Conservation (phyloP, 345 rosid species). For the Eutrema japonicum region DNA sequence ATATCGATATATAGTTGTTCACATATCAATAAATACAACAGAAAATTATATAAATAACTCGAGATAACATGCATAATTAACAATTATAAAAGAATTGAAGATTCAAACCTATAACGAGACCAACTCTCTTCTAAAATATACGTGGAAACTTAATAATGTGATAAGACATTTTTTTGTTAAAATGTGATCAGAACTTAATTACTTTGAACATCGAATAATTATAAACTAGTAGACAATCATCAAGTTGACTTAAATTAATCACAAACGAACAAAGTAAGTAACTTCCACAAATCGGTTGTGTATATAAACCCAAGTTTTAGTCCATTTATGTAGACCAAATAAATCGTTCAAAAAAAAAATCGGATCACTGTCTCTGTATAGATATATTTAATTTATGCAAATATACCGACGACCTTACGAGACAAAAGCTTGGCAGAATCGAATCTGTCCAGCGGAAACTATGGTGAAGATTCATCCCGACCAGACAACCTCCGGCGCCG, state of each 20-base stretch:
- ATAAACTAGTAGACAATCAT: slow-evolving; percentile 13
- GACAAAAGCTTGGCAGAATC: slow-evolving; percentile 39
- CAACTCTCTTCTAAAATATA: slow-evolving; percentile 14
- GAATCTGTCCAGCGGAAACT: slow-evolving; percentile 42
- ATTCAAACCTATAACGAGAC: slow-evolving; percentile 33
- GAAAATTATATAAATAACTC: slow-evolving; percentile 19
- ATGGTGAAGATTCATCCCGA: slow-evolving; percentile 39
- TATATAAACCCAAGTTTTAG: slow-evolving; percentile 28
- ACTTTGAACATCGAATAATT: slow-evolving; percentile 21
- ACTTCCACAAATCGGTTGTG: slow-evolving; percentile 29
- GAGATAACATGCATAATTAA: slow-evolving; percentile 9
- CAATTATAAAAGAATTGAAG: background rate
- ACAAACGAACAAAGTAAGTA: slow-evolving; percentile 27
- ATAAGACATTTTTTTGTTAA: background rate
- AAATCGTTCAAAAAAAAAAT: background rate
- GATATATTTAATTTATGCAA: slow-evolving; percentile 27
- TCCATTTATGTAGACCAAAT: slow-evolving; percentile 29
- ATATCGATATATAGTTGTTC: slow-evolving; percentile 22
- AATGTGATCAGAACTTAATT: slow-evolving; percentile 1
- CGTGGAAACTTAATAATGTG: slow-evolving; percentile 31
- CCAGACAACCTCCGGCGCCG: slow-evolving; percentile 8
- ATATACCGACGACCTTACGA: slow-evolving; percentile 42
- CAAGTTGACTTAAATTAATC: slow-evolving; percentile 37
- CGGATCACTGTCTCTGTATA: background rate
- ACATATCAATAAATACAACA: slow-evolving; percentile 6